These are phyloP conservation scores for Russula brevipes DNA, from an alignment of 768 basidiomycete genomes.

Conservation along the genomic window DNA sequence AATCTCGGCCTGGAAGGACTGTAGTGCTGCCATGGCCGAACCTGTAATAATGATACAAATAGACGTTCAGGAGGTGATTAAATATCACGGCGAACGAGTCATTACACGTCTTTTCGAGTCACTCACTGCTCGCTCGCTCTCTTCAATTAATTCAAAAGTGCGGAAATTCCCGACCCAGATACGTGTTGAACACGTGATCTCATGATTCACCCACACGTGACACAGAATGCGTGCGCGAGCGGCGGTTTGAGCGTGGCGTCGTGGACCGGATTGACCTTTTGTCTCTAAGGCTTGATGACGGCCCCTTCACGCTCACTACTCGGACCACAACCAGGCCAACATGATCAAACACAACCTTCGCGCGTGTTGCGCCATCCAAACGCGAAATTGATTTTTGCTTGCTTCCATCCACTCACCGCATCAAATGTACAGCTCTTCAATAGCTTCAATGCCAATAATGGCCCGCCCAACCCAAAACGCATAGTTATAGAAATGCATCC, in stretches of 20 bases:
- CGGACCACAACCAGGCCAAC: constrained; percentile 55
- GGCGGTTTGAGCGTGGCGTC: neutral
- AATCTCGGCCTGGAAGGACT: constrained; percentile 69
- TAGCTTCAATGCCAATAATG: constrained; percentile 32
- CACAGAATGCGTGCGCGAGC: neutral
- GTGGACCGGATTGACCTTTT: neutral
- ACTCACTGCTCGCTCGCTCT: neutral
- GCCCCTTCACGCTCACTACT: constrained; percentile 19
- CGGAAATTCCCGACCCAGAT: neutral
- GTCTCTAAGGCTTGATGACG: constrained; percentile 11
- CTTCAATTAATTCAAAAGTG: neutral
- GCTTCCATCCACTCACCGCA: constrained; percentile 63
- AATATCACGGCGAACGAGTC: constrained; percentile 11
- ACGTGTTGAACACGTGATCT: neutral
- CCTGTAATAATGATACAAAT: neutral
- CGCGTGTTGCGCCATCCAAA: constrained; percentile 57
- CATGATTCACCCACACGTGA: neutral
- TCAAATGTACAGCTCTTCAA: constrained; percentile 9
- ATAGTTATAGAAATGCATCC: constrained; percentile 65
- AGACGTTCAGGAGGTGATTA: neutral
- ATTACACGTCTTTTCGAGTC: constrained; percentile 5
- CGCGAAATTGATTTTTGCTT: constrained; percentile 65
- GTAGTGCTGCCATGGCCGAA: constrained; percentile 37
- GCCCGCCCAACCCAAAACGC: constrained; percentile 55
- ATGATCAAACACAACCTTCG: constrained; percentile 56